A percentile compares a stretch with the other conserved stretches of the same genome.
Conservation (phyloP, 2,329 filamentous ascomycete species). For the Nothopassalora personata region DNA sequence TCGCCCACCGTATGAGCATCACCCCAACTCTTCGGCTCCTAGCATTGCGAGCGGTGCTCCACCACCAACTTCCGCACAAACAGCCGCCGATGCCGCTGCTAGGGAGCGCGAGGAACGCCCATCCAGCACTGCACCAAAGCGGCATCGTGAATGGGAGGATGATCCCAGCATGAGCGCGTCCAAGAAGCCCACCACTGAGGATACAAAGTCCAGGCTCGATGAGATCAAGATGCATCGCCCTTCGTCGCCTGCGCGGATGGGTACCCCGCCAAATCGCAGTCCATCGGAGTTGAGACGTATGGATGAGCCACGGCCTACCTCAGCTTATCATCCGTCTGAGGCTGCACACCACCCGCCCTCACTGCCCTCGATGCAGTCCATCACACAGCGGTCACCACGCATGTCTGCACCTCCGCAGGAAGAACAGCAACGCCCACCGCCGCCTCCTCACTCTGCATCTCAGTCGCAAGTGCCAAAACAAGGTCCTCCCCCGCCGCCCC, state of each 20-base stretch:
- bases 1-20: slow-evolving; percentile 73
- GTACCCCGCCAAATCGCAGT: slow-evolving; percentile 67
- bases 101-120: slow-evolving; percentile 69
- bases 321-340: slow-evolving; percentile 82
- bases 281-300: slow-evolving; percentile 63
- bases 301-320: slow-evolving; percentile 59
- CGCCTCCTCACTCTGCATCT: slow-evolving; percentile 19
- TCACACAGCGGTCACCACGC: slow-evolving; percentile 47
- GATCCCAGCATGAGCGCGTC: slow-evolving; percentile 49
- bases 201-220: slow-evolving; percentile 78
- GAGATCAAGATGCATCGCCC: slow-evolving; percentile 71
- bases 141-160: slow-evolving; percentile 88
- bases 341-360: slow-evolving; percentile 78
- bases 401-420: slow-evolving; percentile 47
- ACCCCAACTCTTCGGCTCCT: slow-evolving; percentile 56
- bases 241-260: slow-evolving; percentile 44
- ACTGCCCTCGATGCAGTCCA: slow-evolving; percentile 46
- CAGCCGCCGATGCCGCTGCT: slow-evolving; percentile 61
- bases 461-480: not conserved
- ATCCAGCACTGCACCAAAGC: slow-evolving; percentile 71
- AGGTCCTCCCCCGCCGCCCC: slow-evolving; percentile 40
- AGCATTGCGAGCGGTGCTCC: slow-evolving; percentile 66
- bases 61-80: slow-evolving; percentile 53
- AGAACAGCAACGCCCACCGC: slow-evolving; percentile 34
- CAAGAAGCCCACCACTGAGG: slow-evolving; percentile 86